Base-by-base conservation (phyloP, 768 basidiomycete species). In the Termitomyces sp. region DNA sequence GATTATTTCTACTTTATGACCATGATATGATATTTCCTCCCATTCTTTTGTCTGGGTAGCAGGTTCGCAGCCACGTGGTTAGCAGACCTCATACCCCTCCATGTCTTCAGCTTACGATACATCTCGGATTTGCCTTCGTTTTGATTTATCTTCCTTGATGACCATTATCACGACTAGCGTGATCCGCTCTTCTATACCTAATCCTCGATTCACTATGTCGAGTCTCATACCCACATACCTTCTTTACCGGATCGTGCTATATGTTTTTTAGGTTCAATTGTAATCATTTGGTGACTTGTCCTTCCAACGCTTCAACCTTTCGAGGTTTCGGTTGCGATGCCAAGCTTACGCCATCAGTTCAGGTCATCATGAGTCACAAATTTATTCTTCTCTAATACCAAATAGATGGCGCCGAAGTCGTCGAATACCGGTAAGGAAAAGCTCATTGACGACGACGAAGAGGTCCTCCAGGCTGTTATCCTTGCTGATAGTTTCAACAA, bases 401-500 rank as follows among this genome's bases (percentile, higher is more conserved):
- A 44, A 42, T 53, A 37, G 59, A 92, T 94, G 90, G 80, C 84
- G 10, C 81, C 89, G 25, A 91, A 90, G 73, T 71, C 75, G 45
- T 63, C 78, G 7, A 67, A 66, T 53, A 61, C 69, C 53, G 77
- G 77, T 42, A 89, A 88, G 64, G 88, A 90, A 62, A 86, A 86
- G 59, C 69, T 84, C 14, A 75, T 83, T 37, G 81, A 79, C 50
- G 85, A 86, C 14, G 87, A 93, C 49, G 91, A 95, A 53, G 89
- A 97, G 50, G 85, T 92, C 19, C 77, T 98, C 0, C 95, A 98
- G 67, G 96, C 96, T 17, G 90, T 98, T 55, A 86, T 99, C 43
- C 86, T 99, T 41, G 94, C 96, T 11, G 96, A 99, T 69, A 95
- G 92, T 62, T 97, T 95, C 77, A 95, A 97, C 78, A 90, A 87